Evolutionary conservation across 805 yeast species (phyloP), one percentile per base, ranked within the genome.

Genomic region (Candida ascalaphidarum): DNA sequence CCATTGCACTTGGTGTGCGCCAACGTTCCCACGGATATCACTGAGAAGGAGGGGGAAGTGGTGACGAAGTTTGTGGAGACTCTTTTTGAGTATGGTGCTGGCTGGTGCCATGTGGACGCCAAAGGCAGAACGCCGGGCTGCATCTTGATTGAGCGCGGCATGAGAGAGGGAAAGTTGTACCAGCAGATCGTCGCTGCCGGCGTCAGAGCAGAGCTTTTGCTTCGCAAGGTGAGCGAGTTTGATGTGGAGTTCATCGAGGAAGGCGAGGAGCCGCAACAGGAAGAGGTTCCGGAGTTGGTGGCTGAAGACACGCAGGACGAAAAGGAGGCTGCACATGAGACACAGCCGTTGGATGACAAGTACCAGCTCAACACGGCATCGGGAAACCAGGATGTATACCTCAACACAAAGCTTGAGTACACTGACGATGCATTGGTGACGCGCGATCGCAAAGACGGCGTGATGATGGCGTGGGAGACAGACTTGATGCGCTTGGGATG

Each of bases 401-500:
- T 88, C 23, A 55, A 67, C 9, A 71, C 88, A 4, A 65, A 77
- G 43, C 58, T 88, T 15, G 76, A 74, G 40, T 88, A 83, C 48
- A 67, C 61, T 22, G 79, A 77, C 34, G 70, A 65, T 29, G 77
- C 92, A 0, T 61, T 88, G 15, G 60, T 84, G 15, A 89, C 96
- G 1, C 65, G 73, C 34, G 78, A 74, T 14, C 61, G 78, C 28
- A 64, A 70, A 26, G 96, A 88, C 44, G 97, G 96, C 11, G 96
- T 88, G 3, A 88, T 88, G 97, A 88, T 88, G 97, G 81, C 80
- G 41, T 88, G 97, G 97, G 97, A 88, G 50, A 67, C 74, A 4
- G 71, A 75, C 13, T 62, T 88, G 31, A 88, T 88, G 97, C 61
- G 67, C 29, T 64, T 77, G 11, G 94, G 94, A 1, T 80, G 94